Evolutionary conservation across 164 flowering plant genomes (phyloP).

Genomic region (Echeveria elegans): DNA sequence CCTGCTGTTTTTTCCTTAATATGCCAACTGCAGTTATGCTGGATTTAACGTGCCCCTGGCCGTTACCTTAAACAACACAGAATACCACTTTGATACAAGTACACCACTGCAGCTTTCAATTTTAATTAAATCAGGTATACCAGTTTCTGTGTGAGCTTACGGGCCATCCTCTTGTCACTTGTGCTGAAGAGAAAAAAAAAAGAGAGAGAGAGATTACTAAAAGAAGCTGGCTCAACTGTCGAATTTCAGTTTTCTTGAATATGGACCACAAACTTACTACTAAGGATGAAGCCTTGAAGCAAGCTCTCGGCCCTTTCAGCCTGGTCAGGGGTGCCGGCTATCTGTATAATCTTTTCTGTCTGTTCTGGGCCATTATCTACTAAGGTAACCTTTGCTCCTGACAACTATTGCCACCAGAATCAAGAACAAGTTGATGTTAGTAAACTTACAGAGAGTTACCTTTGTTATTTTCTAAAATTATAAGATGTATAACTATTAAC

Average conservation of each 20-base stretch:
- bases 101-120: not conserved
- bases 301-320: slow-evolving; percentile 97
- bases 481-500: too few species aligned
- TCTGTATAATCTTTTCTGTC: slow-evolving; percentile 61
- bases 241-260: not conserved
- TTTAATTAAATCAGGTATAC: not conserved
- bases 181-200: not conserved
- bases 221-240: too few species aligned
- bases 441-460: not conserved
- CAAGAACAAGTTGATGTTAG: not conserved
- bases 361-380: slow-evolving; percentile 61
- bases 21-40: not conserved
- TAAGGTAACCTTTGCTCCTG: slow-evolving; percentile 76
- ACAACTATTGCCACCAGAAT: slow-evolving; percentile 39
- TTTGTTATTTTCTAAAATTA: not conserved
- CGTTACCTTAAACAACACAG: not conserved
- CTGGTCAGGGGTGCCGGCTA: slow-evolving; percentile 95
- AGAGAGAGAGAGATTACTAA: too few species aligned
- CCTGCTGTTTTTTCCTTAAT: not conserved
- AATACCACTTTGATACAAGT: not conserved
- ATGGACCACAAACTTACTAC: slow-evolving; percentile 58
- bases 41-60: not conserved
- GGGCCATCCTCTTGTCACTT: slow-evolving; percentile 9
- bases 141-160: not conserved
- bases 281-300: slow-evolving; percentile 92